These are phyloP conservation scores for Suillus weaverae DNA, from an alignment of 768 basidiomycete species.

Conservation along the genomic window DNA sequence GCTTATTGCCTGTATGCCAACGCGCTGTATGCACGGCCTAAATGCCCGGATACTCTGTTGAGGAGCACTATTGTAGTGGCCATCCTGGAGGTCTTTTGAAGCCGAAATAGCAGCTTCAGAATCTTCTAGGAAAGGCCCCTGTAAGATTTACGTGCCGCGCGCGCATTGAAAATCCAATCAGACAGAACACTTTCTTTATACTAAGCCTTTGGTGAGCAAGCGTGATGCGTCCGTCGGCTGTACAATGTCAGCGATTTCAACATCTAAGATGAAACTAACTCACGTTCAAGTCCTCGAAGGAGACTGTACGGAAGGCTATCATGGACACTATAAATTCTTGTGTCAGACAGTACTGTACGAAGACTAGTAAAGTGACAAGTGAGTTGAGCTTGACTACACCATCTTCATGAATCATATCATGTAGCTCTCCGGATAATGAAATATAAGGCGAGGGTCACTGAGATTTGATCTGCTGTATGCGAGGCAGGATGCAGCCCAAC, in stretches of 20 bases:
- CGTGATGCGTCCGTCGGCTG: no score
- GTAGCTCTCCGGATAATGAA: no score
- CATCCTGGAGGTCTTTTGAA: no score
- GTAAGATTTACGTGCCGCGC: no score
- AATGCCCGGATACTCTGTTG: constrained; percentile 55
- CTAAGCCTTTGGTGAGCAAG: constrained; percentile 46
- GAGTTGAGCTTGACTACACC: background rate
- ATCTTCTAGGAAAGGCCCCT: no score
- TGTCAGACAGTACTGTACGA: background rate
- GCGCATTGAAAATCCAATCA: constrained; percentile 54
- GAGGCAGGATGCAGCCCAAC: no score
- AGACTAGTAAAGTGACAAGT: constrained; percentile 24
- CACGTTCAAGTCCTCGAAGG: constrained; percentile 56
- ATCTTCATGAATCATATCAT: no score
- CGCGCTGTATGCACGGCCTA: constrained; percentile 50
- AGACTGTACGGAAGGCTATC: constrained; percentile 54
- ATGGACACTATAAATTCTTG: constrained; percentile 1
- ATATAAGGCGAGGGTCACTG: no score
- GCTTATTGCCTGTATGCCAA: constrained; percentile 58
- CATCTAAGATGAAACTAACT: constrained; percentile 10
- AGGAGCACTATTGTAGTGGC: constrained; percentile 44
- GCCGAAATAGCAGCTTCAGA: no score
- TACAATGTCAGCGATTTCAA: background rate
- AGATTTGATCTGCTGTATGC: no score
- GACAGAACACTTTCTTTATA: constrained; percentile 44